A percentile compares a stretch with the other conserved stretches of the same genome.
Evolutionary conservation across 2,329 filamentous ascomycete genomes (phyloP).

Genomic region (Pseudocercospora fijiensis): DNA sequence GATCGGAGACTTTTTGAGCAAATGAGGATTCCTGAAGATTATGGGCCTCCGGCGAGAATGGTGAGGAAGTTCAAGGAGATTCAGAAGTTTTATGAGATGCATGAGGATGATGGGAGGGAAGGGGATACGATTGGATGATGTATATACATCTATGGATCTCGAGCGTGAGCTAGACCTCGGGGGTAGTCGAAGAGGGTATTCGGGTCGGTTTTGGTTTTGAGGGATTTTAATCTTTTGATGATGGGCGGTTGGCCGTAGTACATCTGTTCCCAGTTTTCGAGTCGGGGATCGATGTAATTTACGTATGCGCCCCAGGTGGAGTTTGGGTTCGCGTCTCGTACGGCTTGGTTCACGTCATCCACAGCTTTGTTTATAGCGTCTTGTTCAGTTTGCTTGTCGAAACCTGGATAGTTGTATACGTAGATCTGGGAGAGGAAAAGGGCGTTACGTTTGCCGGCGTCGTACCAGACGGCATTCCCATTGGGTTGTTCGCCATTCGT

Average conservation of each 20-base stretch:
- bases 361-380: conserved; percentile 11
- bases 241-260: conserved; percentile 17
- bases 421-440: conserved; percentile 24
- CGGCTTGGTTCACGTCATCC: conserved; percentile 14
- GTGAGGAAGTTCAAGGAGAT: neutral
- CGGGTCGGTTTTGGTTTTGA: conserved; percentile 18
- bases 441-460: conserved; percentile 16
- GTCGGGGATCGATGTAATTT: conserved; percentile 24
- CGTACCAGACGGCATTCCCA: conserved; percentile 15
- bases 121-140: neutral
- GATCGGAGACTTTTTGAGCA: neutral
- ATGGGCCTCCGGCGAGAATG: neutral
- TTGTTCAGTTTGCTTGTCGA: conserved; percentile 14
- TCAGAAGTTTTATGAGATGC: neutral
- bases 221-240: conserved; percentile 14
- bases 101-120: neutral
- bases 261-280: conserved; percentile 15
- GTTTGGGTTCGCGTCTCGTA: conserved; percentile 11
- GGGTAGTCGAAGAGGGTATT: conserved; percentile 22
- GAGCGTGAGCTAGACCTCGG: conserved; percentile 19
- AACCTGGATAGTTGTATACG: conserved; percentile 16
- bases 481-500: conserved; percentile 22
- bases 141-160: neutral
- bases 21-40: neutral
- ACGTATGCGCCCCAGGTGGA: conserved; percentile 19